Percentiles rank a stretch among this genome's conserved stretches.
Evolutionary conservation across 805 yeast species (phyloP).

Genomic region (Cyberlindnera mycetangii): DNA sequence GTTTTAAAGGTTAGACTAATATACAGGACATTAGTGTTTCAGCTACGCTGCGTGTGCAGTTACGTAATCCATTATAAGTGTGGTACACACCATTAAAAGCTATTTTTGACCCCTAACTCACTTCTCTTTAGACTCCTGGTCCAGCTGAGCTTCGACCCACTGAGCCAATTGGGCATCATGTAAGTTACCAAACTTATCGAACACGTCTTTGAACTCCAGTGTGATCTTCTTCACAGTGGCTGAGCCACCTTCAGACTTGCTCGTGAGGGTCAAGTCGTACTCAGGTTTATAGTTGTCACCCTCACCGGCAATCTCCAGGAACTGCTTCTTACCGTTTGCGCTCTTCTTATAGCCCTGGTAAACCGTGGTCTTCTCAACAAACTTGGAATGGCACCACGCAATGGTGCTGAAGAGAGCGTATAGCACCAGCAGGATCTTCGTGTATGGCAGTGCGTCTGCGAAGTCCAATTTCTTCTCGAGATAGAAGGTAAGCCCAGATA

Average conservation of each 20-base stretch:
- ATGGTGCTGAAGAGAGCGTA: slow-evolving; percentile 40
- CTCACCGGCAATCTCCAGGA: slow-evolving; percentile 29
- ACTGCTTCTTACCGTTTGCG: slow-evolving; percentile 20
- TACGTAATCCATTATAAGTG: not conserved
- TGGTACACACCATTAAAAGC: slow-evolving; percentile 6
- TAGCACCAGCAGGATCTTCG: slow-evolving; percentile 36
- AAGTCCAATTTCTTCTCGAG: slow-evolving; percentile 49
- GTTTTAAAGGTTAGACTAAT: too few relatives aligned
- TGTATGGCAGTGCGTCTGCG: slow-evolving; percentile 38
- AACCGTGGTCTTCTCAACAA: slow-evolving; percentile 39
- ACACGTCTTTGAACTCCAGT: slow-evolving; percentile 34
- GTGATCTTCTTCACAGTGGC: slow-evolving; percentile 17
- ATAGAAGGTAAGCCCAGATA: slow-evolving; percentile 47
- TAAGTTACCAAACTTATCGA: slow-evolving; percentile 41
- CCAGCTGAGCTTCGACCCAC: slow-evolving; percentile 35
- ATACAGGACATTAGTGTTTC: too few relatives aligned
- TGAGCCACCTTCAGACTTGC: slow-evolving; percentile 15
- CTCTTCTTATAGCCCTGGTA: slow-evolving; percentile 39
- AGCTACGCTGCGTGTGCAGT: too few relatives aligned
- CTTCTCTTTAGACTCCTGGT: slow-evolving; percentile 35
- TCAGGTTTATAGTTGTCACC: slow-evolving; percentile 43
- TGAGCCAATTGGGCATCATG: slow-evolving; percentile 38
- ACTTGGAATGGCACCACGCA: slow-evolving; percentile 37
- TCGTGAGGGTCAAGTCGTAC: slow-evolving; percentile 38
- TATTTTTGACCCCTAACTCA: too few relatives aligned